Evolutionary conservation across 768 basidiomycete genomes (phyloP).

Genomic region (Suillus discolor): DNA sequence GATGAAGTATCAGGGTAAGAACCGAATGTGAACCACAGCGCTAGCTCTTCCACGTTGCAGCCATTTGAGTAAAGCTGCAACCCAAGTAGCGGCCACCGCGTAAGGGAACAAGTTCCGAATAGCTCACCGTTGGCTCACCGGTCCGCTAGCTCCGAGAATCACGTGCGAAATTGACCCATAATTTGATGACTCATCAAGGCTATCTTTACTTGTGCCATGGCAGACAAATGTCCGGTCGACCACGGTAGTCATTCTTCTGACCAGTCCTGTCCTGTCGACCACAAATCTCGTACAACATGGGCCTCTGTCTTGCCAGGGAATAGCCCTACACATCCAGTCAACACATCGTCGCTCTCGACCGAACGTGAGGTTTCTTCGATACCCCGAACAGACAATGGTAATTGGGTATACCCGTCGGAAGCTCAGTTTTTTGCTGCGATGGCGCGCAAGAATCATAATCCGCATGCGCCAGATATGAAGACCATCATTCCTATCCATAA

Average conservation of each 20-base stretch:
- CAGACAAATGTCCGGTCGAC: slow-evolving; percentile 53
- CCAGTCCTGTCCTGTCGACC: slow-evolving; percentile 67
- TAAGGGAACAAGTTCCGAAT: background rate
- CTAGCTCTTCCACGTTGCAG: background rate
- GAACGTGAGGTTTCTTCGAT: slow-evolving; percentile 88
- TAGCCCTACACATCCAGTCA: slow-evolving; percentile 8
- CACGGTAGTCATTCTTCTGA: slow-evolving; percentile 36
- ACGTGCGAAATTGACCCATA: background rate
- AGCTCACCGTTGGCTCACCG: no score
- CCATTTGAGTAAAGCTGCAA: background rate
- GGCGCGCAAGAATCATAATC: slow-evolving; percentile 91
- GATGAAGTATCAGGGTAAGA: slow-evolving; percentile 16
- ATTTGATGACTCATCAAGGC: slow-evolving; percentile 9
- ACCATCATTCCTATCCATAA: slow-evolving; percentile 98
- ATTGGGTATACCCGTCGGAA: slow-evolving; percentile 99
- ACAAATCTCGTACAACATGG: slow-evolving; percentile 51
- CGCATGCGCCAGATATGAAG: slow-evolving; percentile 87
- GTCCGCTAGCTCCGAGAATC: background rate
- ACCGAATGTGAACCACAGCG: background rate
- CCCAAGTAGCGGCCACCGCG: background rate
- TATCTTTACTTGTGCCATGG: slow-evolving; percentile 19
- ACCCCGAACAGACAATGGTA: slow-evolving; percentile 66
- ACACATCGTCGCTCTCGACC: slow-evolving; percentile 50
- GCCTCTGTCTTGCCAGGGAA: slow-evolving; percentile 29
- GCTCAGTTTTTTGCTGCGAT: slow-evolving; percentile 99